Percentiles rank a stretch among this genome's conserved stretches.
These are phyloP conservation scores for Lactarius psammicola DNA, from an alignment of 768 basidiomycete species.

Conservation along the genomic window DNA sequence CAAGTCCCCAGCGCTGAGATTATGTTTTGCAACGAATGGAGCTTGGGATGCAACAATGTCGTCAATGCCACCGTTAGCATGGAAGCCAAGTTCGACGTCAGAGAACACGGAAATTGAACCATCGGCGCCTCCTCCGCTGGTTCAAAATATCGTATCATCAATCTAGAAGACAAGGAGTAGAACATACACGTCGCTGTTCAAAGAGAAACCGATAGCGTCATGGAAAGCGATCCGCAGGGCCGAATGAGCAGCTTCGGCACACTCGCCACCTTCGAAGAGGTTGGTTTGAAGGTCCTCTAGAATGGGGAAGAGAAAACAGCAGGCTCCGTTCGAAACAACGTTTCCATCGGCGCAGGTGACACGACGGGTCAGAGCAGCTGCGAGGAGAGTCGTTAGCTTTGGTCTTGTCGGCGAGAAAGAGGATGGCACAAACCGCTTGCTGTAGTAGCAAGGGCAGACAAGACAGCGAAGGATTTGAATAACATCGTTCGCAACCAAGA, in stretches of 20 bases:
- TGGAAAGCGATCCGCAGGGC: conserved; percentile 35
- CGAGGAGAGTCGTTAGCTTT: not conserved
- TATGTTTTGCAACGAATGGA: conserved; percentile 44
- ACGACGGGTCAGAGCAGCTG: not conserved
- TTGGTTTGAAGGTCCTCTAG: conserved; percentile 35
- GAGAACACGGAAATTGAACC: conserved; percentile 31
- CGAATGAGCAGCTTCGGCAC: conserved; percentile 36
- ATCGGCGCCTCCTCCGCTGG: conserved; percentile 32
- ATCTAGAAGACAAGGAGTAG: not conserved
- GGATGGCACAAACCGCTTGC: conserved; percentile 15
- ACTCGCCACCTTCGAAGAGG: conserved; percentile 34
- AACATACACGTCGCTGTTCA: not conserved
- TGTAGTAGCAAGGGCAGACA: conserved; percentile 22
- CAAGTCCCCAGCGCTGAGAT: conserved; percentile 47
- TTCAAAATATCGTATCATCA: not conserved
- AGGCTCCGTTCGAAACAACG: not conserved
- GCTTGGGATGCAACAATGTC: conserved; percentile 31
- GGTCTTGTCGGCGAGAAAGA: not conserved
- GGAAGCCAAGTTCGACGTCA: conserved; percentile 22
- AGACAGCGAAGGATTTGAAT: conserved; percentile 30
- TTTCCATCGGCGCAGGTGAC: not conserved
- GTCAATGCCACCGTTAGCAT: conserved; percentile 27
- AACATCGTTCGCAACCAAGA: conserved; percentile 25
- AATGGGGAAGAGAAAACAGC: not conserved
- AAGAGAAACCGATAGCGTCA: conserved; percentile 30